A percentile compares a stretch with the other conserved stretches of the same genome.
Evolutionary conservation across 2,329 filamentous ascomycete genomes (phyloP).

Genomic region (Apiospora arundinis): DNA sequence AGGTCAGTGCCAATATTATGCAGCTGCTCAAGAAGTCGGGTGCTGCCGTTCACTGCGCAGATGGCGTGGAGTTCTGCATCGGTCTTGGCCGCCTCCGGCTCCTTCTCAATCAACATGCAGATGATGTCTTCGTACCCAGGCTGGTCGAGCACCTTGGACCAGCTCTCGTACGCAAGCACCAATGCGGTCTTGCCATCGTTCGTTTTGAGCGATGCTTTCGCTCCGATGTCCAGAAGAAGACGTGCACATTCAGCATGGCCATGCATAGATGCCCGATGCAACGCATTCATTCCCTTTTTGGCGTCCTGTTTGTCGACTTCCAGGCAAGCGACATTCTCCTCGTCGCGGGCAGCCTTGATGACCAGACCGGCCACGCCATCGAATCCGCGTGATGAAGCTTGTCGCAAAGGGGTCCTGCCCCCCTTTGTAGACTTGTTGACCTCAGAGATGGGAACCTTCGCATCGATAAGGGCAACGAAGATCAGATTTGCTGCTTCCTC

Average conservation of each 20-base stretch:
- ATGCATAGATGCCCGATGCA: background rate
- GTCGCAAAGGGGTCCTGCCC: background rate
- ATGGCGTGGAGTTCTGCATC: background rate
- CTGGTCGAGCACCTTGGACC: constrained; percentile 20
- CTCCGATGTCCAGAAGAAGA: background rate
- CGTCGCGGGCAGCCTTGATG: background rate
- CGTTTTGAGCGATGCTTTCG: background rate
- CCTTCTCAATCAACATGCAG: background rate
- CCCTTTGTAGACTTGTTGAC: background rate
- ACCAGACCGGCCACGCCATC: background rate
- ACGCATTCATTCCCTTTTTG: background rate
- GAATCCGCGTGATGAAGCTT: background rate
- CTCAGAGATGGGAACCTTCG: background rate
- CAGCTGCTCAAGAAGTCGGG: background rate
- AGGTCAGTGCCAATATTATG: background rate
- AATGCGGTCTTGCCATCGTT: background rate
- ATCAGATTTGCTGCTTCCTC: background rate
- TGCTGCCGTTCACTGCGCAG: background rate
- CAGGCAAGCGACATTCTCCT: background rate
- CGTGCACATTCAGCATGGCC: background rate
- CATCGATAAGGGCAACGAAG: background rate
- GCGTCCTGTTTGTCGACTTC: background rate
- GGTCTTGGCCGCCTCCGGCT: background rate
- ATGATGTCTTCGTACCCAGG: constrained; percentile 12
- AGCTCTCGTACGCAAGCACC: background rate